phyloP scores from a whole-genome alignment of 768 basidiomycete genomes.

The Tremella mesenterica region DNA sequence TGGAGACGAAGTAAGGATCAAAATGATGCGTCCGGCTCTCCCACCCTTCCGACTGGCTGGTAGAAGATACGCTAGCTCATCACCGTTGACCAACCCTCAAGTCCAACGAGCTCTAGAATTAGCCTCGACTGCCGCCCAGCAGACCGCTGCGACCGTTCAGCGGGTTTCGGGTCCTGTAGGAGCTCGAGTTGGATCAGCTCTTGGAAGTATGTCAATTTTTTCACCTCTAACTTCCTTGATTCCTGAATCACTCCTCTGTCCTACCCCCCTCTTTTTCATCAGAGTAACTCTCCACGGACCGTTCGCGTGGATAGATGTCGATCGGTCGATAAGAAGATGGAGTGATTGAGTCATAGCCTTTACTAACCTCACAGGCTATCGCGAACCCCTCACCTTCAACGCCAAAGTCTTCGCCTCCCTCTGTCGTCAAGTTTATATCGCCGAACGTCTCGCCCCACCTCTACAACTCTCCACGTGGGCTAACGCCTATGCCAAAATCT shows the following conservation, averaged over 20 bases:
- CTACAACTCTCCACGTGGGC: constrained; percentile 35
- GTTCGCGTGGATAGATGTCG: not conserved
- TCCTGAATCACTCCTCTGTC: not conserved
- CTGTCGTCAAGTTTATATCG: constrained; percentile 43
- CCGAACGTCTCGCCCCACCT: constrained; percentile 43
- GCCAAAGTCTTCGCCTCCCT: constrained; percentile 42
- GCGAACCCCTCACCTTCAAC: constrained; percentile 39
- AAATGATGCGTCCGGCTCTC: constrained; percentile 14
- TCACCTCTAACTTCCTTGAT: not conserved
- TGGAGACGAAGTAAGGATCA: not conserved
- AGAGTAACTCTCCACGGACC: not conserved
- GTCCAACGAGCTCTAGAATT: constrained; percentile 39
- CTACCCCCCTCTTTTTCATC: not conserved
- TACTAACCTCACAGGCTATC: constrained; percentile 21
- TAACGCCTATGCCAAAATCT: constrained; percentile 39
- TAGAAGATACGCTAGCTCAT: constrained; percentile 26
- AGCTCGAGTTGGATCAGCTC: constrained; percentile 31
- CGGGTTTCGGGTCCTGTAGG: constrained; percentile 43
- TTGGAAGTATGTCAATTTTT: constrained; percentile 35
- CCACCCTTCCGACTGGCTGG: constrained; percentile 22
- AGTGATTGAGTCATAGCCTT: not conserved
- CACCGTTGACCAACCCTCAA: constrained; percentile 29
- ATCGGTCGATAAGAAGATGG: not conserved
- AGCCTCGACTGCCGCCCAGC: constrained; percentile 34
- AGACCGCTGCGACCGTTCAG: constrained; percentile 32